Percentiles rank a stretch among this genome's conserved stretches.
phyloP scores from a whole-genome alignment of 306 rosid species.

The Elaeagnus macrophylla region DNA sequence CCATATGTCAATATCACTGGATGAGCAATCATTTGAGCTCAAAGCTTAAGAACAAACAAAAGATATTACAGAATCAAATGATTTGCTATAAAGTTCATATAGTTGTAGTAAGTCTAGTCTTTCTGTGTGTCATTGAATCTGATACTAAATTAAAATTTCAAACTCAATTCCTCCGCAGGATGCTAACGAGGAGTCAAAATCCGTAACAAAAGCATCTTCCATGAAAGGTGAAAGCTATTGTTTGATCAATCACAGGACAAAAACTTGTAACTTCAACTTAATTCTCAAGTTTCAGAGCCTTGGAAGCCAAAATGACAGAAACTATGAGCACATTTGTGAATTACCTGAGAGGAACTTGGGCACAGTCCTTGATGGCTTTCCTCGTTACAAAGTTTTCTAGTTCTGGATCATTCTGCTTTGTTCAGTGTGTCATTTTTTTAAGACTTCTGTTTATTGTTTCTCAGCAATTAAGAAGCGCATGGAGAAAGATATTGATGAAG shows the following conservation, averaged over 20 bases:
- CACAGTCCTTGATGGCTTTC: background rate
- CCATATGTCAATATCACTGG: no score
- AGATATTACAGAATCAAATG: background rate
- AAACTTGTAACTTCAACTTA: constrained; percentile 2
- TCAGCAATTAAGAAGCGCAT: constrained; percentile 92
- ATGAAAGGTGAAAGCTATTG: constrained; percentile 58
- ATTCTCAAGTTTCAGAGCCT: background rate
- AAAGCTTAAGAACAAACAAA: background rate
- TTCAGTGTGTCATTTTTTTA: constrained; percentile 5
- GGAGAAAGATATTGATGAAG: constrained; percentile 98
- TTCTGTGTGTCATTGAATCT: background rate
- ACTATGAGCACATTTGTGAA: background rate
- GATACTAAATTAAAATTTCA: background rate
- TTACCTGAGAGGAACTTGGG: background rate
- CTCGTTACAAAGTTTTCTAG: background rate
- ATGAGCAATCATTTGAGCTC: no score
- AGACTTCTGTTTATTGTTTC: constrained; percentile 10
- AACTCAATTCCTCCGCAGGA: constrained; percentile 19
- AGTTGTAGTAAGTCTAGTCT: background rate
- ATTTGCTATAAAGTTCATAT: background rate
- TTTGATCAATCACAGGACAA: constrained; percentile 7
- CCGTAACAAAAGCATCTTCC: constrained; percentile 84
- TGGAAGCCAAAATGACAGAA: background rate
- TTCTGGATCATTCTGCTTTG: background rate
- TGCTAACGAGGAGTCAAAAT: constrained; percentile 88